Conservation (phyloP, 805 yeast species). For the Candida ortonii region DNA sequence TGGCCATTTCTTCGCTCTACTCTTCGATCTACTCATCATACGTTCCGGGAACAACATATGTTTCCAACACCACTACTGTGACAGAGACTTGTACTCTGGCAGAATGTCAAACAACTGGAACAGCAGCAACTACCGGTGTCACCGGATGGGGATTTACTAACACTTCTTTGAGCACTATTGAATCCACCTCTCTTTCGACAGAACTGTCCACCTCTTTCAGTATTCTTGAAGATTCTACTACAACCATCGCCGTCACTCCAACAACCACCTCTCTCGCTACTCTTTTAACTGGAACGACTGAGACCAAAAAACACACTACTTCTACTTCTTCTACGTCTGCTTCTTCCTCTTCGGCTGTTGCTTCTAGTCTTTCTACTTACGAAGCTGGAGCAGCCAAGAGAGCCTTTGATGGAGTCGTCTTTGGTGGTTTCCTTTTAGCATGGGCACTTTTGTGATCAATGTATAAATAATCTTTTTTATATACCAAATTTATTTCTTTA, state of each 20-base stretch:
- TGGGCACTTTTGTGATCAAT: constrained; percentile 12
- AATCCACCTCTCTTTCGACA: too few species aligned
- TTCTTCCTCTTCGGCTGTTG: constrained; percentile 3
- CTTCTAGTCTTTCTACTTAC: constrained; percentile 24
- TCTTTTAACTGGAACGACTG: constrained; percentile 4
- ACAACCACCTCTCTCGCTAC: constrained; percentile 4
- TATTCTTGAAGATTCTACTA: constrained; percentile 7
- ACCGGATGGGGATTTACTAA: too few species aligned
- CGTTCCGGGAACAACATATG: constrained; percentile 1
- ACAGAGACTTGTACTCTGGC: constrained; percentile 1
- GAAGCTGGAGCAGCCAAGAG: constrained; percentile 23
- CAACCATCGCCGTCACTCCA: constrained; percentile 5
- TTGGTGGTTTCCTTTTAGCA: constrained; percentile 8
- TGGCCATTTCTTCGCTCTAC: constrained; percentile 4
- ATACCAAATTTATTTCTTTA: too few species aligned
- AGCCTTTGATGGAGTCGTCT: constrained; percentile 10
- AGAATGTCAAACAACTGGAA: not conserved
- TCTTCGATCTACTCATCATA: not conserved
- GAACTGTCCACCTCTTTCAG: too few species aligned
- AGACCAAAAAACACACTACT: constrained; percentile 5
- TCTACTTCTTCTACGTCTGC: constrained; percentile 3
- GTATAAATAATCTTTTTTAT: too few species aligned
- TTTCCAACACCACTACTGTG: constrained; percentile 2
- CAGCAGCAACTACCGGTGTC: constrained; percentile 1
- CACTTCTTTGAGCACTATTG: too few species aligned